Evolutionary conservation across 257 asterid genomes (phyloP), one percentile per base, ranked within the genome.

Genomic region (Henckelia pumila): DNA sequence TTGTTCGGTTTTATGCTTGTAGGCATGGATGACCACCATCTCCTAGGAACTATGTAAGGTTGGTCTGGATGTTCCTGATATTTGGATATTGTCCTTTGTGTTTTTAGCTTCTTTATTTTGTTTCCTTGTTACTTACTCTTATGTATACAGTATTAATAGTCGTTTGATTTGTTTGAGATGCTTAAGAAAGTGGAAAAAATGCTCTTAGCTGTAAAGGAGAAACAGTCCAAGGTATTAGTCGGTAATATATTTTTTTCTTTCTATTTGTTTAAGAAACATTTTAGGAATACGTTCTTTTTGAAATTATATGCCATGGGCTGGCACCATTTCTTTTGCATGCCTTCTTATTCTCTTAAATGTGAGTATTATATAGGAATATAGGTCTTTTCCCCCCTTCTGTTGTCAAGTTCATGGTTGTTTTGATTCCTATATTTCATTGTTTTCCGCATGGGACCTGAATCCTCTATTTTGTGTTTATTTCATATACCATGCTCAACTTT

Each of bases 141-240:
- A n/a, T n/a, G n/a, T n/a, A n/a, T n/a, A n/a, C n/a, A n/a, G n/a
- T n/a, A n/a, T n/a, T n/a, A n/a, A n/a, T n/a, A n/a, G n/a, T n/a
- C n/a, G n/a, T n/a, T n/a, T n/a, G n/a, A n/a, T n/a, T n/a, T n/a
- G n/a, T n/a, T n/a, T n/a, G n/a, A n/a, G n/a, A n/a, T n/a, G n/a
- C n/a, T 94, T 62, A 90, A 81, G 87, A 91, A 85, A 81, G 99
- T 90, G 79, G 96, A 91, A 66, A 96, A 88, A 67, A 91, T 94
- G 90, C 88, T 94, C 40, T 70, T 84, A 68, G 89, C 91, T 63
- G 75, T 94, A 21, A 85, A 69, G 73, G 97, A 87, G 72, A 85
- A 85, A 72, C 86, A 83, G 75, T 80, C 76, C 64, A 86, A 88
- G 96, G 98, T 89, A 83, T 47, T n/a, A 66, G 21, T 73, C 53